Evolutionary conservation across 2,329 filamentous ascomycete genomes (phyloP).

Genomic region (Juglanconis sp.): DNA sequence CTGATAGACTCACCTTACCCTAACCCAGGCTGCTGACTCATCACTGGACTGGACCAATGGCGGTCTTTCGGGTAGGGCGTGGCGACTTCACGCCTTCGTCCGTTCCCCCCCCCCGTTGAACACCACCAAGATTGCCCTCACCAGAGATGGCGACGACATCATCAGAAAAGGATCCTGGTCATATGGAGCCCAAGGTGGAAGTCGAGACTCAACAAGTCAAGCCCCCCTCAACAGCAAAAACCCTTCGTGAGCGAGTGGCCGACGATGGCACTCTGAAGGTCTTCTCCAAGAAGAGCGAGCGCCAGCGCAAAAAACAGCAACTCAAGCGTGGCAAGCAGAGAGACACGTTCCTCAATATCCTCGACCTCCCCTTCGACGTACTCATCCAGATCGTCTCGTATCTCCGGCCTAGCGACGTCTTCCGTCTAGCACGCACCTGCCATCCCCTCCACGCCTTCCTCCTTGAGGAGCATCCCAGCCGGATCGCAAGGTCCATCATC

Average conservation of each 20-base stretch:
- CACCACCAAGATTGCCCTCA: background rate
- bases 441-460: slow-evolving; percentile 42
- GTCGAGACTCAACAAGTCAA: background rate
- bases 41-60: background rate
- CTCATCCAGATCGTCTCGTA: slow-evolving; percentile 44
- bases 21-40: background rate
- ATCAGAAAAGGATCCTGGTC: background rate
- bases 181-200: background rate
- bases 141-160: background rate
- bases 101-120: background rate
- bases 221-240: background rate
- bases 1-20: too few relatives aligned
- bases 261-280: slow-evolving; percentile 24
- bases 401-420: slow-evolving; percentile 48
- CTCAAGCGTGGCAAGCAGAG: slow-evolving; percentile 34
- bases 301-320: slow-evolving; percentile 41
- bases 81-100: background rate
- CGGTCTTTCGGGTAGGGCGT: background rate
- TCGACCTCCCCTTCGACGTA: slow-evolving; percentile 52
- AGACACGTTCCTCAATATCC: slow-evolving; percentile 31
- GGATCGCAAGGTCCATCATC: slow-evolving; percentile 41
- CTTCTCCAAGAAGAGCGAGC: slow-evolving; percentile 51
- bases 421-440: slow-evolving; percentile 42
- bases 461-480: slow-evolving; percentile 35
- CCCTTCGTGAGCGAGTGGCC: slow-evolving; percentile 6